phyloP scores from a whole-genome alignment of 306 rosid genomes.

The Glycine latifolia region DNA sequence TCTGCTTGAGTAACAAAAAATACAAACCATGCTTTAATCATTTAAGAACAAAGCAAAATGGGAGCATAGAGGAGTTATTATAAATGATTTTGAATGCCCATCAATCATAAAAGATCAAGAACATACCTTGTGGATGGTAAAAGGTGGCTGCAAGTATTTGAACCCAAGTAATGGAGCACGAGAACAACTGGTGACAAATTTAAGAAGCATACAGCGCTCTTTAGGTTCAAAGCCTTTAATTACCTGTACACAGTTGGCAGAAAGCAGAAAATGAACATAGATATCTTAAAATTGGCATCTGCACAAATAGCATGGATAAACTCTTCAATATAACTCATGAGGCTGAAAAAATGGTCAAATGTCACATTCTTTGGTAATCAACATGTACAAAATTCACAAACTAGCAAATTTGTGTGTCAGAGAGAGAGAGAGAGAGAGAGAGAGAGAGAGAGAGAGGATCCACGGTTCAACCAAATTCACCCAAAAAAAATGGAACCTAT shows the following conservation, averaged over 20 bases:
- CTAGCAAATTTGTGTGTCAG: slow-evolving; percentile 1
- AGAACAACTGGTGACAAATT: slow-evolving; percentile 98
- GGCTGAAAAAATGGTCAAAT: slow-evolving; percentile 30
- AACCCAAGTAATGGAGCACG: slow-evolving; percentile 98
- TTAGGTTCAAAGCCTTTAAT: slow-evolving; percentile 75
- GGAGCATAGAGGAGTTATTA: slow-evolving; percentile 16
- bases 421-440: not conserved
- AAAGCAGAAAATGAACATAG: slow-evolving; percentile 42
- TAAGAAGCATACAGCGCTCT: slow-evolving; percentile 93
- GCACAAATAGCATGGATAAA: not conserved
- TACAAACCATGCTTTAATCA: slow-evolving; percentile 27
- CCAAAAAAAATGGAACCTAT: not conserved
- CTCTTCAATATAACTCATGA: slow-evolving; percentile 26
- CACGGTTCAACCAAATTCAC: slow-evolving; percentile 19
- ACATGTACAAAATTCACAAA: slow-evolving; percentile 31
- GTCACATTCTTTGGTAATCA: slow-evolving; percentile 3
- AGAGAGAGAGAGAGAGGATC: not conserved
- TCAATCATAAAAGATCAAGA: slow-evolving; percentile 41
- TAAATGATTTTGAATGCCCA: slow-evolving; percentile 13
- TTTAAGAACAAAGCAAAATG: slow-evolving; percentile 38
- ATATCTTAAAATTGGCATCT: slow-evolving; percentile 40
- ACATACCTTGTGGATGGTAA: slow-evolving; percentile 91
- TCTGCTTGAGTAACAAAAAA: slow-evolving; percentile 25
- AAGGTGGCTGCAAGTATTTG: slow-evolving; percentile 88
- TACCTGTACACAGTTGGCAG: slow-evolving; percentile 63